Evolutionary conservation across 1,284 basidiomycete species (phyloP), one percentile per base, ranked within the genome.

Genomic region (Thecaphora frezii): DNA sequence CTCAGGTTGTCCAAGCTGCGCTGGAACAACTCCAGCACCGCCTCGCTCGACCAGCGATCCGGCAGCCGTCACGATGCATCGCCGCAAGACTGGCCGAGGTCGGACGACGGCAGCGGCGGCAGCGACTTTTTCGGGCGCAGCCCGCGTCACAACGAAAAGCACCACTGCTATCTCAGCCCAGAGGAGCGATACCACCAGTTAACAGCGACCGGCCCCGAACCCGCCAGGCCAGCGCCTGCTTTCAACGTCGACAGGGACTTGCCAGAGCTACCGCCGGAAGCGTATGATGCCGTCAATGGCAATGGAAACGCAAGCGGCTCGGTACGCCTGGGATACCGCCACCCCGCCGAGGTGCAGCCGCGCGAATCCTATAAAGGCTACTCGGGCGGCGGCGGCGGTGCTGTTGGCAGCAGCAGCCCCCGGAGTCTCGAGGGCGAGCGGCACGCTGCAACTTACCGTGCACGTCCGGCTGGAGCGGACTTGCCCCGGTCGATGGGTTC

Each of bases 201-300:
- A 10, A 21, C 39, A 21, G 10, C 19, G 19, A 21, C 33, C 33
- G 33, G 39, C 39, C 22, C 39, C 39, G n/a, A 21, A 3, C 8
- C 19, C 8, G 5, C 16, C 7, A 5, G 22, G n/a, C 39, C 39
- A 4, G 3, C 8, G 16, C 54, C 62, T 5, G 36, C 40, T 39
- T 26, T 60, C 58, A 54, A 66, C 23, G 60, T 54, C 28, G 53
- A 66, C 28, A 41, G 62, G 1, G 62, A 66, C 0, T 54, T 66
- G 12, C 62, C 62, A 2, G 38, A 54, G 9, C 26, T 66, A 13
- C 62, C 62, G 9, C 58, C 62, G 1, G 62, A 66, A 5, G 62
- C 62, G 1, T 49, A 57, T 22, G 51, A 54, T n/a, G 13, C 56
- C 50, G 43, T 52, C 21, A 13, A 22, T 30, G 59, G 57, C 21